Evolutionary conservation across 2,329 filamentous ascomycete species (phyloP), one percentile per base, ranked within the genome.

Genomic region (Botrytis porri): DNA sequence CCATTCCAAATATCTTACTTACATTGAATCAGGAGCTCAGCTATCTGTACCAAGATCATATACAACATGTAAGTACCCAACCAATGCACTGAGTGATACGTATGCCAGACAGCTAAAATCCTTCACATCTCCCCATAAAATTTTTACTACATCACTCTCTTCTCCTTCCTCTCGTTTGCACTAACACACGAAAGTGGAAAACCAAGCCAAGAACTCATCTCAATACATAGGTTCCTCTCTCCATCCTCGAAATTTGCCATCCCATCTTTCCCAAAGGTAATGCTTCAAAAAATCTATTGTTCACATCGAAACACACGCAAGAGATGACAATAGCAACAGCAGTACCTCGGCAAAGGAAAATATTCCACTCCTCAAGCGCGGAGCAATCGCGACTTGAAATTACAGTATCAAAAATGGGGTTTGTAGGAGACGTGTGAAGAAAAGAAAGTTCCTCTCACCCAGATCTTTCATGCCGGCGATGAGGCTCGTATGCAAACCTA

Each of bases 21-120:
- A n/a, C 25, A 51, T 12, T n/a, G 1, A n/a, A 10, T 5, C 25
- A 51, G 25, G 0, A 14, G 6, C 48, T 51, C 48, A 29, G 7
- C 14, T 29, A 29, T 7, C 14, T 54, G n/a, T 18, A 16, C 12
- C 18, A 29, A 54, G 51, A 54, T 54, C 25, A 12, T 51, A 51
- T 51, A 14, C 12, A n/a, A 14, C 6, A n/a, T n/a, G 25, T 16
- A 29, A 29, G 51, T 18, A 29, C n/a, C n/a, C 12, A 16, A 51
- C 5, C 14, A n/a, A 29, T 54, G 1, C 0, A 16, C n/a, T 1
- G 5, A 18, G 12, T 29, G n/a, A 29, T 10, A n/a, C 1, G 7
- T 8, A 7, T n/a, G 29, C 51, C 16, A 7, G 6, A 29, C 29
- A 29, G n/a, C 5, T 29, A 18, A 51, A 1, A 14, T 54, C 48